Percentiles rank a stretch among this genome's conserved stretches.
These are phyloP conservation scores for Athelia sp. DNA, from an alignment of 1,284 basidiomycete genomes.

Conservation along the genomic window DNA sequence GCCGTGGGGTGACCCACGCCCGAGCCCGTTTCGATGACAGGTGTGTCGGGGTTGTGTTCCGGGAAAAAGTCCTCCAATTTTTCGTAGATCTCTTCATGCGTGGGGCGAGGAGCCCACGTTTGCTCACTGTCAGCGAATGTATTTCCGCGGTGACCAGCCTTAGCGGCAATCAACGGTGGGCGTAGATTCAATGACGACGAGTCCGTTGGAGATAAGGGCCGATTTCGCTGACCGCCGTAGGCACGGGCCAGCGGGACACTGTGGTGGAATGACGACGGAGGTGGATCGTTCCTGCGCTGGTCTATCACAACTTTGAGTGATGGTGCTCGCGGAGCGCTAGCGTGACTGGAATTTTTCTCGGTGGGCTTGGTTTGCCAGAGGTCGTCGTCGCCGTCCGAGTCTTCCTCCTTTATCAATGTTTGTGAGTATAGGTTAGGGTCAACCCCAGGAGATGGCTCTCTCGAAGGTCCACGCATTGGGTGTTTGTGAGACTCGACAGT, in stretches of 20 bases:
- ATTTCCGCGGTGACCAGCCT: constrained; percentile 40
- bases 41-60: constrained; percentile 86
- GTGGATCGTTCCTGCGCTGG: neutral
- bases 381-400: neutral
- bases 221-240: no score
- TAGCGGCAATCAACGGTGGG: constrained; percentile 4
- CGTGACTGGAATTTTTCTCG: neutral
- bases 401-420: neutral
- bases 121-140: constrained; percentile 44
- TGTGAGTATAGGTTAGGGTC: neutral
- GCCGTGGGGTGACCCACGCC: constrained; percentile 49
- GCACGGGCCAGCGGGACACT: neutral
- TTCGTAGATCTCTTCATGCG: constrained; percentile 82
- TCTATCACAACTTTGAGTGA: neutral
- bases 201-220: constrained; percentile 14
- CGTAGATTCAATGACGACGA: constrained; percentile 8
- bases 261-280: neutral
- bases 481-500: no score
- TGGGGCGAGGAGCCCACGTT: constrained; percentile 84
- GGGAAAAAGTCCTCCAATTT: constrained; percentile 89
- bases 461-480: neutral
- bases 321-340: neutral
- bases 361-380: neutral
- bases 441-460: neutral
- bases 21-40: constrained; percentile 65